Base-by-base conservation (phyloP, 2,329 filamentous ascomycete genomes). In the Biscogniauxia marginata region DNA sequence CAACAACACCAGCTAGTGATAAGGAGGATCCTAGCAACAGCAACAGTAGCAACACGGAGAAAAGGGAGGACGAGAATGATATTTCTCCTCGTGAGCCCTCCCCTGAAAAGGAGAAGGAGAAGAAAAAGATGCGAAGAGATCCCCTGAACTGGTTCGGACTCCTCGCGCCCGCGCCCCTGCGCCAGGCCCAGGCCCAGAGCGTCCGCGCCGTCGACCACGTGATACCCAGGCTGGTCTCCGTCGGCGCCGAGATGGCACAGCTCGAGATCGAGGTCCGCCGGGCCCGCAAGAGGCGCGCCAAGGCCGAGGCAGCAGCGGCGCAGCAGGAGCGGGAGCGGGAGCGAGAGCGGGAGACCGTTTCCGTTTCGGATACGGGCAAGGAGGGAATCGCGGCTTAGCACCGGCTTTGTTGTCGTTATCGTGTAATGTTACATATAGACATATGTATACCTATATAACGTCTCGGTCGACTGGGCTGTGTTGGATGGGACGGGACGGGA, bases 231-330 rank as follows among this genome's bases (percentile, higher is more conserved):
- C 74, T 91, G 7, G 79, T 79, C 6, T 80, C 79, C 1, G 71
- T 89, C n/a, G 77, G 79, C 34, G 77, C 77, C 23, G 79, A 84
- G 65, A 85, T 93, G 81, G 76, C 78, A 13, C 73, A 74, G n/a
- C 69, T 90, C 4, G 89, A 92, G 74, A 84, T 87, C 51, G 82
- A 88, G 62, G 85, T 93, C 53, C 79, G 87, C 39, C 76, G 87
- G 55, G 82, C 80, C 34, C 74, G 79, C 55, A 85, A 86, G 74
- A 79, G 70, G 71, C 73, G 80, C 34, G 76, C 77, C 22, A 84
- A 83, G 68, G 75, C 74, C 1, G 74, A 75, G 58, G 71, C 69
- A 3, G 71, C 70, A 4, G 63, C 62, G 11, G 66, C 67, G 19
- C 56, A 54, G 13, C 56, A 60, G 18, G 47, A 57, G 44, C 52